These are phyloP conservation scores for Botryotinia convoluta DNA, from an alignment of 2,329 filamentous ascomycete genomes.

Conservation along the genomic window DNA sequence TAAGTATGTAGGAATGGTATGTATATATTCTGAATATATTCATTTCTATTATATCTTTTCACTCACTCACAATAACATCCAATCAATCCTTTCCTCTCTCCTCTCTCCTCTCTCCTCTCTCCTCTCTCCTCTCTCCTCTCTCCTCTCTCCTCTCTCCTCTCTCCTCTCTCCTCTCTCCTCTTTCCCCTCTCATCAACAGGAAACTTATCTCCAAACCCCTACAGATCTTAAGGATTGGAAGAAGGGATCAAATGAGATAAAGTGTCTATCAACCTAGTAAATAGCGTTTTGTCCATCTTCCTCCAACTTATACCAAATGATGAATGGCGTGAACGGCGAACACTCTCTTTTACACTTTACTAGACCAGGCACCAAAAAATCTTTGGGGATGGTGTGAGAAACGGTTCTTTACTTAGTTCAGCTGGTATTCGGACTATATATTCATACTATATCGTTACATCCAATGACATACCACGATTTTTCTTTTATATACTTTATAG, in stretches of 20 bases:
- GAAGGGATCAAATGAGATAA: background rate
- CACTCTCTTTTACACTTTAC: background rate
- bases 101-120: background rate
- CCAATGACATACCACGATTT: background rate
- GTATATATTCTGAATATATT: background rate
- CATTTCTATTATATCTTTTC: background rate
- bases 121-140: background rate
- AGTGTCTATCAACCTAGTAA: background rate
- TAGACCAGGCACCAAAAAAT: background rate
- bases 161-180: background rate
- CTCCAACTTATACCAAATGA: background rate
- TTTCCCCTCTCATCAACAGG: background rate
- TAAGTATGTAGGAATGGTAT: background rate
- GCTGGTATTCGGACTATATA: background rate
- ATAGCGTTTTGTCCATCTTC: background rate
- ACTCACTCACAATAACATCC: background rate
- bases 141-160: background rate
- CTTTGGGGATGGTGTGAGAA: background rate
- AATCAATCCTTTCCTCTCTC: background rate
- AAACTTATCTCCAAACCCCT: background rate
- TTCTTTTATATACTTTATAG: background rate
- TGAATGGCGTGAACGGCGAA: background rate
- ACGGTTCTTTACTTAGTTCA: background rate
- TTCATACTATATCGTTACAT: background rate
- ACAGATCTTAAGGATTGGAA: background rate